A percentile compares a stretch with the other conserved stretches of the same genome.
Evolutionary conservation across 2,329 filamentous ascomycete species (phyloP).

Genomic region (Arthrobotrys conoides): DNA sequence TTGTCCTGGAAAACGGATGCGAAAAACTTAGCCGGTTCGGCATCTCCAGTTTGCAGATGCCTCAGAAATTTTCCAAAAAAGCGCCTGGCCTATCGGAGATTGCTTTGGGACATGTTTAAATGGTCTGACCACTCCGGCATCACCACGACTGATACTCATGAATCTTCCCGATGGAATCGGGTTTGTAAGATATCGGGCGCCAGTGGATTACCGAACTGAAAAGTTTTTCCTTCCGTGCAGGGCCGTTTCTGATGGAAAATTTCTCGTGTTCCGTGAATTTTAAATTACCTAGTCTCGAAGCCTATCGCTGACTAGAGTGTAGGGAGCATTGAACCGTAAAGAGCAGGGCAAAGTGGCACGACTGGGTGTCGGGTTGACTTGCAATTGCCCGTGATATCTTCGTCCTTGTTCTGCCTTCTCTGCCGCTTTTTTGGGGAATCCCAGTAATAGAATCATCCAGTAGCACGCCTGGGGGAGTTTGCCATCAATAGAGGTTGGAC

Average conservation of each 20-base stretch:
- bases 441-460: constrained; percentile 44
- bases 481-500: constrained; percentile 13
- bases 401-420: constrained; percentile 25
- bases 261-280: constrained; percentile 37
- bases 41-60: constrained; percentile 56
- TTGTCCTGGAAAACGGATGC: constrained; percentile 51
- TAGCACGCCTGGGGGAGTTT: constrained; percentile 17
- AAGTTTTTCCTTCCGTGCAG: constrained; percentile 38
- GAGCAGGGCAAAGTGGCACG: constrained; percentile 29
- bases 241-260: constrained; percentile 14
- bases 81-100: constrained; percentile 57
- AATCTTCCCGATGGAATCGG: constrained; percentile 25
- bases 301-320: constrained; percentile 10
- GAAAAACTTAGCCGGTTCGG: constrained; percentile 57
- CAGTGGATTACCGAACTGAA: constrained; percentile 41
- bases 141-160: constrained; percentile 49
- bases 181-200: constrained; percentile 32
- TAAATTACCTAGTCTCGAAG: constrained; percentile 29
- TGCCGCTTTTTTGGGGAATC: constrained; percentile 38
- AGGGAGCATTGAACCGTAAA: constrained; percentile 6
- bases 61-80: constrained; percentile 27
- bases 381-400: constrained; percentile 33
- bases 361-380: constrained; percentile 17
- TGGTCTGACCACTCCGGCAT: constrained; percentile 57
- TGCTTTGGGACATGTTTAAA: constrained; percentile 47